phyloP scores from a whole-genome alignment of 1,284 basidiomycete genomes.

The Ganoderma resinaceum region DNA sequence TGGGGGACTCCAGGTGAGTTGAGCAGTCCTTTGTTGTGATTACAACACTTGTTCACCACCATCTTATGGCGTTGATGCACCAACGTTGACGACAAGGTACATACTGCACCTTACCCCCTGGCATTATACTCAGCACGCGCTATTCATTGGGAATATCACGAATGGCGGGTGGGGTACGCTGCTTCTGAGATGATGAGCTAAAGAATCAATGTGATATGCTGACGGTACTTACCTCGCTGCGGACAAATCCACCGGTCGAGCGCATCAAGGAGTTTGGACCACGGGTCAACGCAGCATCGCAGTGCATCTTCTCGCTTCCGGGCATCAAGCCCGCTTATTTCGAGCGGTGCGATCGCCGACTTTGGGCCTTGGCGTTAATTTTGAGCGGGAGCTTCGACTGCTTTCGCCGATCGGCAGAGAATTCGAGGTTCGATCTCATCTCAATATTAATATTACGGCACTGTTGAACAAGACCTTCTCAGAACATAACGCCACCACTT shows the following conservation, averaged over 20 bases:
- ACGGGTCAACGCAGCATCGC: not conserved
- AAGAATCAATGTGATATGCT: not conserved
- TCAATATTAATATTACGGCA: not conserved
- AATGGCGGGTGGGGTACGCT: not conserved
- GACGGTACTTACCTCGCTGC: not conserved
- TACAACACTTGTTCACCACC: not conserved
- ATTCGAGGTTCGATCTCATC: not conserved
- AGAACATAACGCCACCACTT: not conserved
- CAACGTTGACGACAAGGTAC: not conserved
- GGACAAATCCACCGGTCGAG: not conserved
- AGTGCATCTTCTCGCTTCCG: not conserved
- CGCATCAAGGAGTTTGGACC: not conserved
- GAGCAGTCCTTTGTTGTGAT: not conserved
- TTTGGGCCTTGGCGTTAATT: not conserved
- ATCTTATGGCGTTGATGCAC: not conserved
- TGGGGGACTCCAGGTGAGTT: not conserved
- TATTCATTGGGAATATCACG: not conserved
- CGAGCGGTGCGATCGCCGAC: not conserved
- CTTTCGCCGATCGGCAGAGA: not conserved
- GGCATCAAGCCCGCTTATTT: not conserved
- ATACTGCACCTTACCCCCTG: not conserved
- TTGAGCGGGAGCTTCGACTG: not conserved
- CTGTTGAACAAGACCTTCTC: not conserved
- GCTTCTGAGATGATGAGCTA: not conserved
- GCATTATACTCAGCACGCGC: not conserved